Base-by-base conservation (phyloP, 2,329 filamentous ascomycete genomes). In the Trichothecium roseum region DNA sequence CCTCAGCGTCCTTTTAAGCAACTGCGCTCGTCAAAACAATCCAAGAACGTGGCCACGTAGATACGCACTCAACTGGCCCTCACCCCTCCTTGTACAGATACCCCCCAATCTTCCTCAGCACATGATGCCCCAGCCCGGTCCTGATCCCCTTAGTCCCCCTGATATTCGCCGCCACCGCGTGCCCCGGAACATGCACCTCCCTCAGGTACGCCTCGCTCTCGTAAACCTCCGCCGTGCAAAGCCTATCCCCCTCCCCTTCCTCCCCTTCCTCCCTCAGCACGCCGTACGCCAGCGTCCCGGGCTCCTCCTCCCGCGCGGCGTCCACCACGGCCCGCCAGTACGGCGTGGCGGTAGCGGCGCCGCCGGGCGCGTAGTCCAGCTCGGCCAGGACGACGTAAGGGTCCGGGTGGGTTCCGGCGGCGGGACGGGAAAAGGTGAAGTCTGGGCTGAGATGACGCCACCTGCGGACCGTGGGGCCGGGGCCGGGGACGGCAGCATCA, bases 301-400 rank as follows among this genome's bases (percentile, higher is more conserved):
- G 28, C 32, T 51, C 44, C 24, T 43, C 38, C 5, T 47, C 37
- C 6, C 41, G 37, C 2, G 44, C 45, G 3, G 44, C 42, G 13
- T 46, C 42, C 4, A 51, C 47, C 3, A 52, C 48, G 2, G 45
- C 40, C 34, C 46, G 42, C 49, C 48, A 53, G 38, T 49, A 49
- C 2, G 48, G 46, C n/a, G 47, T 34, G 3, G 51, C 43, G 10
- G 38, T 41, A 1, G 40, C 41, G 17, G 46, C 41, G 4, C 42
- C 44, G 7, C 41, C 48, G 8, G 43, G 39, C n/a, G 48, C 35
- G 40, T 53, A 53, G 17, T 45, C 41, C 3, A 55, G 37, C 35
- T 52, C 49, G 13, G 44, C 46, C 18, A 52, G 44, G 16, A 52
- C 35, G 13, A 53, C 31, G 18, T 45, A 43, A 1, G 51, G 50